Evolutionary conservation across 192 early-diverging fungal genomes (phyloP), one percentile per base, ranked within the genome.

Genomic region (Backusella circina): DNA sequence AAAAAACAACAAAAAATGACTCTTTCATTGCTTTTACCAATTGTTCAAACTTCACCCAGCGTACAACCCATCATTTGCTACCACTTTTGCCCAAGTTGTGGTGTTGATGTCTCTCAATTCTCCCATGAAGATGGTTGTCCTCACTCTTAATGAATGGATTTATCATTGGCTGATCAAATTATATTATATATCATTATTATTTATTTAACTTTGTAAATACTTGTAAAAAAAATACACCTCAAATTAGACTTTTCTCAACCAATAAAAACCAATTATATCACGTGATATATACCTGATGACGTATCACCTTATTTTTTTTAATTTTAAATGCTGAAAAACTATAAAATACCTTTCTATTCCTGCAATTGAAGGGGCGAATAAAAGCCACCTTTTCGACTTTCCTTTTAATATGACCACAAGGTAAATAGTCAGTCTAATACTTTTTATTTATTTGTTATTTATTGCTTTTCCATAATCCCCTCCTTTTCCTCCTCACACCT

Each of bases 331-430:
- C 12, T 61, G 13, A 61, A 61, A 67, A 67, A 67, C 28, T 33
- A 67, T 67, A 67, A 33, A 67, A 67, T 67, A 67, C 33, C 28
- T 33, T 33, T 67, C 28, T 67, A 67, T 67, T 67, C 65, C 28
- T 67, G 65, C 65, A 67, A 31, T 33, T 33, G 28, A 67, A 35
- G 65, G 28, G 65, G 28, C 65, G 28, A 68, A 68, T 37, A 68
- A 70, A 47, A 70, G 69, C 41, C 69, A 70, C 69, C 28, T 70
- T 70, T 70, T 61, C 54, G 54, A 61, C 54, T 28, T 61, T 61
- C 54, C 37, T 70, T 77, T 41, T 65, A 35, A 41, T 71, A 78
- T 78, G 76, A 65, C 76, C 47, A 78, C 76, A 72, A 72, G 76
- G 76, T 78, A 71, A 32, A 66, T 54, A 44, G 26, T 51, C 31